These are phyloP conservation scores for Alternaria burnsii DNA, from an alignment of 2,329 filamentous ascomycete genomes.

Conservation along the genomic window DNA sequence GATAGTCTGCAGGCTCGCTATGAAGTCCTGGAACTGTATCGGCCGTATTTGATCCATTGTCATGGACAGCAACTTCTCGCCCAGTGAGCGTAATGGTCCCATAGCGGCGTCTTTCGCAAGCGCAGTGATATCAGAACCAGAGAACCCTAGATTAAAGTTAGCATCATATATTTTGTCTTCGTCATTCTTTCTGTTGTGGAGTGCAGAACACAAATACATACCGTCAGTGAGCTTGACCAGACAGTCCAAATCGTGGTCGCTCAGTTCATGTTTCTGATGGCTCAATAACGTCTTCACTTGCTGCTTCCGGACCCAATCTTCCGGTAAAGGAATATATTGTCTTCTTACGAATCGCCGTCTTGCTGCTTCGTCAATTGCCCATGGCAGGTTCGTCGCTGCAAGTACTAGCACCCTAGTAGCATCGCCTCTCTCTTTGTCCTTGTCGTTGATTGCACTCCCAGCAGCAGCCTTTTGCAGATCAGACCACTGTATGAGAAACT, in stretches of 20 bases:
- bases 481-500: slow-evolving; percentile 98
- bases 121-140: slow-evolving; percentile 94
- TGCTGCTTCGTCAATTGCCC: slow-evolving; percentile 97
- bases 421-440: slow-evolving; percentile 77
- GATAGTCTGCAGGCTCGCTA: slow-evolving; percentile 83
- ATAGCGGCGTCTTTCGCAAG: slow-evolving; percentile 97
- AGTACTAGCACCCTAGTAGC: slow-evolving; percentile 89
- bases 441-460: slow-evolving; percentile 74
- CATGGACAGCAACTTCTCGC: slow-evolving; percentile 88
- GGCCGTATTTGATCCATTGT: slow-evolving; percentile 93
- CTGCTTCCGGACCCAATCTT: slow-evolving; percentile 78
- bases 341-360: slow-evolving; percentile 87
- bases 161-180: not conserved
- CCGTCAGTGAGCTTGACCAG: slow-evolving; percentile 86
- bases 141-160: slow-evolving; percentile 74
- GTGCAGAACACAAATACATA: slow-evolving; percentile 54
- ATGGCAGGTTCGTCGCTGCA: slow-evolving; percentile 93
- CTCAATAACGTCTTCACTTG: slow-evolving; percentile 83
- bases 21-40: slow-evolving; percentile 83
- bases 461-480: slow-evolving; percentile 91
- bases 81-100: slow-evolving; percentile 89
- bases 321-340: slow-evolving; percentile 95
- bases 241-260: slow-evolving; percentile 72
- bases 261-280: slow-evolving; percentile 85
- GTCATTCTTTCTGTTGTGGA: not conserved